These are phyloP conservation scores for Haplosporangium gracile DNA, from an alignment of 192 early-diverging fungal species.

Conservation along the genomic window DNA sequence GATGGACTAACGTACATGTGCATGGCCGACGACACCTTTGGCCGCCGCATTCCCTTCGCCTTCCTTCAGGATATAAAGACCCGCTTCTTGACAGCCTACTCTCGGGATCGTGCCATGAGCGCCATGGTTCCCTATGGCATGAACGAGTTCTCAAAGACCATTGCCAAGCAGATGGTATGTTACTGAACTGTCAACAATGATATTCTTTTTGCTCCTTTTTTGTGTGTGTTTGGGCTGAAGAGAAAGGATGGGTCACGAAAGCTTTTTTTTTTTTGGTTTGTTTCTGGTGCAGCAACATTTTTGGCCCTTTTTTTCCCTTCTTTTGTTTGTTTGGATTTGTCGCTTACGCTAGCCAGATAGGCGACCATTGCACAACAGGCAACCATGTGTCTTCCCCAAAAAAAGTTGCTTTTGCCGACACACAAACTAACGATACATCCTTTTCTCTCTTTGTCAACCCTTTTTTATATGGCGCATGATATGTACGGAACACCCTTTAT, in stretches of 20 bases:
- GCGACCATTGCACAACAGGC: background rate
- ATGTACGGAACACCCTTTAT: background rate
- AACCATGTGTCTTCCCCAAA: background rate
- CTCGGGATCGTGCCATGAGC: slow-evolving; percentile 63
- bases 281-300: background rate
- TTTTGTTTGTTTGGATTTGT: background rate
- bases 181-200: background rate
- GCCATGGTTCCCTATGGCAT: slow-evolving; percentile 79
- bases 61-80: slow-evolving; percentile 88
- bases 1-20: slow-evolving; percentile 88
- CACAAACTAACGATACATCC: background rate
- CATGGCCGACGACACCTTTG: slow-evolving; percentile 80
- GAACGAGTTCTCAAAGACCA: slow-evolving; percentile 83
- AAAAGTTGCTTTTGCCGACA: too few relatives aligned
- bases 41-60: slow-evolving; percentile 88
- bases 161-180: slow-evolving; percentile 88
- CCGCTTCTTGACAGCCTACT: slow-evolving; percentile 70
- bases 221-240: background rate
- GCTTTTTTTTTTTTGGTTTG: background rate
- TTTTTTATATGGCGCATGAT: background rate
- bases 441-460: background rate
- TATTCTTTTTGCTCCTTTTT: too few relatives aligned
- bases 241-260: background rate
- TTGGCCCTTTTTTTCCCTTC: background rate
- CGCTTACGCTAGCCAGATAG: background rate